Conservation (phyloP, 768 basidiomycete genomes). For the Rhodosporidiobolus sp. region DNA sequence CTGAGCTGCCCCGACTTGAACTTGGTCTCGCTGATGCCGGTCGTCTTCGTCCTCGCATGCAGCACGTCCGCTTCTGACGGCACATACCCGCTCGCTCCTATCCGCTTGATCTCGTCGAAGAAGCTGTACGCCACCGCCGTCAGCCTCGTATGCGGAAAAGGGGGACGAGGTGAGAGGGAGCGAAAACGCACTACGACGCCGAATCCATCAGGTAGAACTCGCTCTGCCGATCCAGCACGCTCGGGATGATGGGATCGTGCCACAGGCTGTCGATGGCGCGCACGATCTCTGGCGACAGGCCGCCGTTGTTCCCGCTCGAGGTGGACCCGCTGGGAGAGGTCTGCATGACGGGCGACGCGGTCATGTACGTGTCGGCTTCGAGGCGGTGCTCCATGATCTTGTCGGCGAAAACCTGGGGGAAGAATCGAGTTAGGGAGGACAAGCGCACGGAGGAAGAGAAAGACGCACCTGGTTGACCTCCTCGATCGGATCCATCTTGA, state of each 20-base stretch:
- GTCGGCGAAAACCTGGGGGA: conserved; percentile 49
- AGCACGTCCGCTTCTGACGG: conserved; percentile 85
- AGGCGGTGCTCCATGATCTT: conserved; percentile 52
- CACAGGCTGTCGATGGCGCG: conserved; percentile 53
- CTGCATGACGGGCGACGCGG: conserved; percentile 10
- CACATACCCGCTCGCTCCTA: conserved; percentile 73
- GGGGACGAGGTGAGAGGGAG: not conserved
- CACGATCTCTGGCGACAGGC: conserved; percentile 49
- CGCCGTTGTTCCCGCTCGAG: conserved; percentile 26
- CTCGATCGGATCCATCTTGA: conserved; percentile 71
- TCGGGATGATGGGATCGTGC: conserved; percentile 55
- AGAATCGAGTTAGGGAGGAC: too few species aligned
- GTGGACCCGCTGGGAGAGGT: not conserved
- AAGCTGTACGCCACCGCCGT: conserved; percentile 57
- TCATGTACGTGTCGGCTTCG: conserved; percentile 44
- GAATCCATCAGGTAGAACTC: conserved; percentile 94
- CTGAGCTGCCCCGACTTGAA: conserved; percentile 55
- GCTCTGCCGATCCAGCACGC: conserved; percentile 52
- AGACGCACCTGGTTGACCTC: conserved; percentile 57
- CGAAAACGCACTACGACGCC: conserved; percentile 83
- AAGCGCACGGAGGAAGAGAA: not conserved
- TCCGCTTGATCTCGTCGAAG: conserved; percentile 77
- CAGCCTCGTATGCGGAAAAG: too few species aligned
- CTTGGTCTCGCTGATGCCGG: conserved; percentile 84
- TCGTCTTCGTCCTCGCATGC: conserved; percentile 80